These are phyloP conservation scores for Saccharomyces hybrid DNA, from an alignment of 1,139 yeast genomes.

Conservation along the genomic window DNA sequence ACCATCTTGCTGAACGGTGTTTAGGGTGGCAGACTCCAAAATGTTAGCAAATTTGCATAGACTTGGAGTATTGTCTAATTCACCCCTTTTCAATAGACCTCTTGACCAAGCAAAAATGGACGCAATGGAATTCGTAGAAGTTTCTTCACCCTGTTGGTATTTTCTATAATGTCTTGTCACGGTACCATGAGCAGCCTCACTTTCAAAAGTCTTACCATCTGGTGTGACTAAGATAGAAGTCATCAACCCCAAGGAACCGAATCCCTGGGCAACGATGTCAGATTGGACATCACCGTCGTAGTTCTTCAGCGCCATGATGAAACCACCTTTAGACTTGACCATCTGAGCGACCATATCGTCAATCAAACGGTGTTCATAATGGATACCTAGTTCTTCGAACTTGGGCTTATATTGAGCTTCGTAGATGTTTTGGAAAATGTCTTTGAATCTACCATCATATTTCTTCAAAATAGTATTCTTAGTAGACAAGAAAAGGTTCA, in stretches of 20 bases:
- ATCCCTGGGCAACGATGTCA: conserved; percentile 81
- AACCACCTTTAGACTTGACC: conserved; percentile 80
- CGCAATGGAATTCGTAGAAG: conserved; percentile 79
- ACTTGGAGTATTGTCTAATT: conserved; percentile 61
- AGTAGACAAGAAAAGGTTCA: conserved; percentile 65
- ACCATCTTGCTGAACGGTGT: conserved; percentile 65
- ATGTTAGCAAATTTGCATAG: conserved; percentile 60
- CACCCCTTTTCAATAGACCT: conserved; percentile 76
- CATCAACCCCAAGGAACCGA: conserved; percentile 78
- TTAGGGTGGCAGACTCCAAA: conserved; percentile 61
- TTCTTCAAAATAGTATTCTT: conserved; percentile 75
- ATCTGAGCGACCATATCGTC: conserved; percentile 89
- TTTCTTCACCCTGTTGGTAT: conserved; percentile 76
- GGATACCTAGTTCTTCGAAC: conserved; percentile 60
- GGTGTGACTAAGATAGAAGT: conserved; percentile 80
- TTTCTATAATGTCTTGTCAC: conserved; percentile 82
- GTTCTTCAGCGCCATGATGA: conserved; percentile 74
- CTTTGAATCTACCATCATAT: conserved; percentile 77
- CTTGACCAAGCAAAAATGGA: conserved; percentile 84
- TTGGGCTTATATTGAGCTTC: conserved; percentile 48
- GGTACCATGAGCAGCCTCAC: conserved; percentile 85
- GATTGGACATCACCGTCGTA: conserved; percentile 84
- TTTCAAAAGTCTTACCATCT: conserved; percentile 74
- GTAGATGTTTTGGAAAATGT: conserved; percentile 62
- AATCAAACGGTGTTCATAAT: conserved; percentile 75